Conservation (phyloP, 352 stramenopile species). For the Globisporangium alternatum region DNA sequence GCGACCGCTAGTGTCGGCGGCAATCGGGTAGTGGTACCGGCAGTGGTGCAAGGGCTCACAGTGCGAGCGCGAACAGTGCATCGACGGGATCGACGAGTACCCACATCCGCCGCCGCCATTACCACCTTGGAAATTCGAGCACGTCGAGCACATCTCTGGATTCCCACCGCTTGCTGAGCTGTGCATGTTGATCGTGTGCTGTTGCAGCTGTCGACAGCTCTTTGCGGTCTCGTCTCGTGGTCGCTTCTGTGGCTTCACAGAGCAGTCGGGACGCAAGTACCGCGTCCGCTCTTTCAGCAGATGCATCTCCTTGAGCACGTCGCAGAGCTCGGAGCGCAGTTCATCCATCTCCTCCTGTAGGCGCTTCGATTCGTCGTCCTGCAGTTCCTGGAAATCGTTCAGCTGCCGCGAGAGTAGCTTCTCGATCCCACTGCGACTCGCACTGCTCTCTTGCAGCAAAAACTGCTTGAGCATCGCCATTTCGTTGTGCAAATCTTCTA, state of each 20-base stretch:
- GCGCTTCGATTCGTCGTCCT: constrained; percentile 50
- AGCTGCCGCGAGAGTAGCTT: constrained; percentile 49
- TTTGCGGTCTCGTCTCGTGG: neutral
- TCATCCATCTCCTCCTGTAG: constrained; percentile 64
- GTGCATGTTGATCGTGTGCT: neutral
- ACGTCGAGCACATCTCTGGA: constrained; percentile 2
- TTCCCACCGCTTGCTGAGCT: neutral
- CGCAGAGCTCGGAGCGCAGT: constrained; percentile 60
- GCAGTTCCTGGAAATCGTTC: constrained; percentile 38
- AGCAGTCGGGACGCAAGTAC: constrained; percentile 42
- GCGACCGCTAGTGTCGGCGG: neutral
- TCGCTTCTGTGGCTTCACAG: constrained; percentile 5
- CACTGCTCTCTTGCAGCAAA: constrained; percentile 45
- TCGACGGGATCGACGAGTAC: neutral
- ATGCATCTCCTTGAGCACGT: constrained; percentile 65
- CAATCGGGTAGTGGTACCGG: constrained; percentile 8
- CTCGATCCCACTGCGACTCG: constrained; percentile 45
- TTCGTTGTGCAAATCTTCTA: constrained; percentile 44
- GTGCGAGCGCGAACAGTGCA: neutral
- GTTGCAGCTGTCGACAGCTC: neutral
- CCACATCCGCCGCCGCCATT: neutral
- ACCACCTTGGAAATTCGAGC: neutral
- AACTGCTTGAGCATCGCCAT: constrained; percentile 56
- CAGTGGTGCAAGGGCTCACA: constrained; percentile 5
- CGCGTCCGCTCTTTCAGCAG: constrained; percentile 67